phyloP scores from a whole-genome alignment of 768 basidiomycete species.

The Auriculariales sp. region DNA sequence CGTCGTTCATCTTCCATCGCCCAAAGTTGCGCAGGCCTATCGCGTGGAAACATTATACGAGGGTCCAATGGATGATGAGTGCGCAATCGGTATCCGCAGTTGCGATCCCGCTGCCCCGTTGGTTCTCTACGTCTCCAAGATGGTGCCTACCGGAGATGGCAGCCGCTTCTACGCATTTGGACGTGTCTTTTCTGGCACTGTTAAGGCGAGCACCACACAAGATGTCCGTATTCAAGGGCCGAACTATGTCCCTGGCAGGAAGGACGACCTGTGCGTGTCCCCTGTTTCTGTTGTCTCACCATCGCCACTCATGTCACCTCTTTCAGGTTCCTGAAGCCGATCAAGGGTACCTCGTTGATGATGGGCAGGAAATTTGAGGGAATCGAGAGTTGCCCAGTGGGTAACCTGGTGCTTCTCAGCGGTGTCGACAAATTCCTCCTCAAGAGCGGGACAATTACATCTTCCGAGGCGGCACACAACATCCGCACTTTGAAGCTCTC shows the following conservation, averaged over 20 bases:
- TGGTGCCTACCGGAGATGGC: constrained; percentile 32
- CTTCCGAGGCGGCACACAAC: constrained; percentile 40
- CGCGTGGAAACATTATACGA: constrained; percentile 40
- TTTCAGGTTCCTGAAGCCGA: constrained; percentile 19
- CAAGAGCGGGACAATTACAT: constrained; percentile 37
- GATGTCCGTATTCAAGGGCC: constrained; percentile 40
- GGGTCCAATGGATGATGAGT: constrained; percentile 40
- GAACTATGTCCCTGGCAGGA: constrained; percentile 38
- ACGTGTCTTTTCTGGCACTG: constrained; percentile 41
- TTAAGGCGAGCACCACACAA: constrained; percentile 32
- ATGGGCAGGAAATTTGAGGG: constrained; percentile 37
- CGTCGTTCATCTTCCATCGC: constrained; percentile 37
- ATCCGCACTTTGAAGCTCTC: constrained; percentile 44
- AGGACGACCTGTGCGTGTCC: constrained; percentile 31
- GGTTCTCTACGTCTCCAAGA: constrained; percentile 40
- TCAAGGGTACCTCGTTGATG: constrained; percentile 40
- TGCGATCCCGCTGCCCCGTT: constrained; percentile 37
- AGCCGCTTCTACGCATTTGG: constrained; percentile 45
- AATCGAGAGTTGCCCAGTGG: constrained; percentile 38
- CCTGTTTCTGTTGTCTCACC: not conserved
- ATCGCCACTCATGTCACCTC: not conserved
- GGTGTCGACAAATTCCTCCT: constrained; percentile 43
- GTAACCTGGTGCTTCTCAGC: constrained; percentile 40
- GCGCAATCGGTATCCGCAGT: constrained; percentile 35
- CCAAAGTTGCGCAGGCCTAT: constrained; percentile 33